Base-by-base conservation (phyloP, 192 early-diverging fungal genomes). In the Neocallimastix lanati region DNA sequence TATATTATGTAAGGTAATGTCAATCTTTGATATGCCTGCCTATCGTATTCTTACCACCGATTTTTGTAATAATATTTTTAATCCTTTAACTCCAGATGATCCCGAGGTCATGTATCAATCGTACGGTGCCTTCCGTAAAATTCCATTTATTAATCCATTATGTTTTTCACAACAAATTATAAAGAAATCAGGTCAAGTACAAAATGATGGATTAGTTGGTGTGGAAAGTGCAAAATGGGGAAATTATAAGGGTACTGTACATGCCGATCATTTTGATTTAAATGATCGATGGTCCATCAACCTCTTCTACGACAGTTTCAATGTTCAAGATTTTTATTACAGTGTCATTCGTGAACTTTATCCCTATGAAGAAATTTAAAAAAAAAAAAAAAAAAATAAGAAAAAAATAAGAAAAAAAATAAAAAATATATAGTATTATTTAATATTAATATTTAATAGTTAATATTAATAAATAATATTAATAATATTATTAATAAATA, bases 121-220 rank as follows among this genome's bases (percentile, higher is more conserved):
- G 28, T 93, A 94, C 81, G 94, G 93, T 28, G 93, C 93, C 76
- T 85, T 91, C 13, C 88, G 88, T n/a, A 88, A 89, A 21, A 85
- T 93, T 50, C 88, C 88, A 12, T 85, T 88, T 33, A 87, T 91
- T 79, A 90, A 92, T 21, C 93, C 93, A 21, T 86, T 97, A 7
- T 88, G 88, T 27, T 90, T 95, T 29, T 92, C 95, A 12, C 90
- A 93, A 82, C 88, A 93, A 76, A 88, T 97, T 36, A 91, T 98
- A 76, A 84, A 87, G 36, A 84, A 85, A 21, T 87, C 88, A 15
- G 96, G 50, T 11, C 50, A 96, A 81, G 96, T 95, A 4, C 88
- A 90, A 0, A 98, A 98, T 83, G 96, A 98, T 84, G 96, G 96
- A 13, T 85, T 98, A 79, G 96, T 98, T 18, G 92, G 91, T 35